Conservation (phyloP, 148 eudicot genomes). For the Rhododendron molle region DNA sequence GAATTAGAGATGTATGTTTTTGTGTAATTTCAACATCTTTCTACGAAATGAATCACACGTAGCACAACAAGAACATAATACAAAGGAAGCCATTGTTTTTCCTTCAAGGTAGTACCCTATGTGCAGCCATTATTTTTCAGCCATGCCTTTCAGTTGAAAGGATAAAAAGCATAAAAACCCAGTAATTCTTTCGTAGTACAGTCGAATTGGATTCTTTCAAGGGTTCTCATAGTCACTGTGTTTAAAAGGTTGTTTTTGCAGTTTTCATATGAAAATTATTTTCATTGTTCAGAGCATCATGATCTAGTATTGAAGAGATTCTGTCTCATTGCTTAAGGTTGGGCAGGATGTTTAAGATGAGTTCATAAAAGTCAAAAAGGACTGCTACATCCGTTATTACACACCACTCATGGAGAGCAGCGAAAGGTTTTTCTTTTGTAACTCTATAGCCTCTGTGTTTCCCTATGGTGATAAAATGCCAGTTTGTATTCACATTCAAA, state of each 20-base stretch:
- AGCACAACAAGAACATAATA: neutral
- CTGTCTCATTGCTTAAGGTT: conserved; percentile 4
- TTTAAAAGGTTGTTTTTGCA: neutral
- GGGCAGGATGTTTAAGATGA: conserved; percentile 1
- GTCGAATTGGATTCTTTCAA: neutral
- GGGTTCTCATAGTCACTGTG: neutral
- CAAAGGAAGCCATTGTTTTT: neutral
- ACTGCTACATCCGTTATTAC: conserved; percentile 7
- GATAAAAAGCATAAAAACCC: neutral
- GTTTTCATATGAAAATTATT: neutral
- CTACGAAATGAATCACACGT: neutral
- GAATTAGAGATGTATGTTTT: neutral
- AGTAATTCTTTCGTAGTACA: neutral
- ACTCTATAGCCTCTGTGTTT: neutral
- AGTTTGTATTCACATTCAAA: neutral
- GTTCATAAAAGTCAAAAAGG: neutral
- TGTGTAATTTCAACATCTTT: neutral
- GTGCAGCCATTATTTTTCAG: neutral
- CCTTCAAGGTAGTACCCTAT: neutral
- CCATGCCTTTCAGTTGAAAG: neutral
- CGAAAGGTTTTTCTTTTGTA: conserved; percentile 31
- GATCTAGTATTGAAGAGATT: neutral
- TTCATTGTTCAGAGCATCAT: neutral
- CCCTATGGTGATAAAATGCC: neutral
- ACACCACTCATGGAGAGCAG: conserved; percentile 33